Conservation (phyloP, 1,284 basidiomycete genomes). For the Sparassis latifolia region DNA sequence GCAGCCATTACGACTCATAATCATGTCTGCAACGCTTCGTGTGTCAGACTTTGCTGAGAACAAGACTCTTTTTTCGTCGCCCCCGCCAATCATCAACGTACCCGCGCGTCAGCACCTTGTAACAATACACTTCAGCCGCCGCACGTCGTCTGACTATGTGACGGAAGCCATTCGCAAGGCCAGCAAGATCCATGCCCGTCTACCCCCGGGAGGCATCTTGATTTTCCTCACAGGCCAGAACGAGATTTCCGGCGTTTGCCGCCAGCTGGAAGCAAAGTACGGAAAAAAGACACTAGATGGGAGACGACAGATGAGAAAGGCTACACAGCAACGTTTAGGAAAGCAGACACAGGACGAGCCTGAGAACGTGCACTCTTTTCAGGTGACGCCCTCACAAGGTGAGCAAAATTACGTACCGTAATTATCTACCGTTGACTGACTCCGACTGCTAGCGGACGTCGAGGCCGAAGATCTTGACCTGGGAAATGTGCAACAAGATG, state of each 20-base stretch:
- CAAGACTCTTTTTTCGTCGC: constrained; percentile 69
- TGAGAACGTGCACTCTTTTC: constrained; percentile 12
- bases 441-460: constrained; percentile 39
- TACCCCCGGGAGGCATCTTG: constrained; percentile 68
- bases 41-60: constrained; percentile 93
- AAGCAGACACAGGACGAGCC: constrained; percentile 4
- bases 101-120: constrained; percentile 93
- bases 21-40: constrained; percentile 98
- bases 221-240: constrained; percentile 78
- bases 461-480: constrained; percentile 84
- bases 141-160: constrained; percentile 85
- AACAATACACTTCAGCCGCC: constrained; percentile 88
- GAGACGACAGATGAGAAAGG: constrained; percentile 34
- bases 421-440: background rate
- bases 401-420: constrained; percentile 3
- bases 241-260: constrained; percentile 63
- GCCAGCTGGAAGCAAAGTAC: constrained; percentile 75
- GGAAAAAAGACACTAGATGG: constrained; percentile 59
- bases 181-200: constrained; percentile 68
- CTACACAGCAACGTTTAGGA: constrained; percentile 15
- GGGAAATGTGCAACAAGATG: constrained; percentile 35
- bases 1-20: constrained; percentile 86
- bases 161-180: constrained; percentile 89
- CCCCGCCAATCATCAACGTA: constrained; percentile 90
- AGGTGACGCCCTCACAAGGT: constrained; percentile 47